Base-by-base conservation (phyloP, 331 rosid genomes). In the Malus hybrid region DNA sequence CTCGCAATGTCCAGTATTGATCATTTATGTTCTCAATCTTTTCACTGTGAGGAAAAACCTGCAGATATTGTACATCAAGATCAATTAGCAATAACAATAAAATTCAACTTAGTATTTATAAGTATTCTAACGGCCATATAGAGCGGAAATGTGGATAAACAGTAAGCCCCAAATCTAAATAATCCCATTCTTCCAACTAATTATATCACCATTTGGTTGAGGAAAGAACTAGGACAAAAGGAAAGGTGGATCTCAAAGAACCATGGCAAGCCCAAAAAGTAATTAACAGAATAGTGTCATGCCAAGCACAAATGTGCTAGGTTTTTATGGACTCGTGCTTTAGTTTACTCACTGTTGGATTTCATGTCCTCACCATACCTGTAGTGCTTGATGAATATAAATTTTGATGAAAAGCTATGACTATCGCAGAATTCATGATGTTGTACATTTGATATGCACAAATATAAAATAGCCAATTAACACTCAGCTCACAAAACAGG, bases 1-100 rank as follows among this genome's bases (percentile, higher is more conserved):
- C 98, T 20, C 98, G 88, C 66, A 93, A 84, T 6, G 98, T 90
- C 97, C 97, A 90, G 87, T 93, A 90, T 69, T 90, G 97, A 80
- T 93, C 98, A 73, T 90, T 90, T 19, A 93, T 90, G 79, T 86
- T 89, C 85, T 90, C 97, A 54, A 93, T 93, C 89, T 86, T 93
- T 80, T 93, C 98, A 80, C 57, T 81, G 29, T 84, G 93, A 66
- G 98, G 96, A 73, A 93, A 93, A 66, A 90, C 89, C 98, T 93
- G 88, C 80, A 87, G 16, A 76, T 44, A 32, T 6, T 34, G n/a
- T 27, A 67, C n/a, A 73, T 68, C 61, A 39, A 6, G 16, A 68
- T 76, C 16, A 67, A 52, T 52, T 16, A 54, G 44, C 74, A 18
- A 36, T 19, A 36, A 19, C 34, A 68, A 60, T 19, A 64, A 65